Base-by-base conservation (phyloP, 2,329 filamentous ascomycete species). In the Aspergillus fijiensis region DNA sequence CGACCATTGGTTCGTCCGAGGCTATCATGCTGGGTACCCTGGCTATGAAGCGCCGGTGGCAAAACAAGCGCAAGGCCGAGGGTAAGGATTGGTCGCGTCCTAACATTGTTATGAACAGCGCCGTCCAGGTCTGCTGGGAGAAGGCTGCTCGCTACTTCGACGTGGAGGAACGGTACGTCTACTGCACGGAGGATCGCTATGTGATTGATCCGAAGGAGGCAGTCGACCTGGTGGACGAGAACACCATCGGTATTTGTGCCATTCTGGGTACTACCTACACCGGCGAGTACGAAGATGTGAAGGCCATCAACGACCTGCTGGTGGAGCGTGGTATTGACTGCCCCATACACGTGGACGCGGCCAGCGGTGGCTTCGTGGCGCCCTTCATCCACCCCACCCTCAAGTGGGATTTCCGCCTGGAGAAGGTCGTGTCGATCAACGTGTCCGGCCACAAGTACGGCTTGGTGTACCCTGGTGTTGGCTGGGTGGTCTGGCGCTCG, bases 61-160 rank as follows among this genome's bases (percentile, higher is more conserved):
- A 91, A 81, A 92, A 95, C 76, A 88, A 88, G 79, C 88, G 92
- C 69, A 85, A 89, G 74, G 92, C 90, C 4, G 90, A 86, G 68
- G 93, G 92, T 62, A 95, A 96, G 80, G 85, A 92, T 57, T 85
- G 76, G 62, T 90, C 92, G 63, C 84, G 85, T 49, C 94, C 94
- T 58, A 98, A 98, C 79, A 89, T 98, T 63, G 81, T 98, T 81
- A 97, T 98, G 94, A 95, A 91, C 69, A 92, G 91, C 27, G 93
- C 94, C 33, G 94, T 97, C 2, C 94, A 98, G 79, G 94, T 97
- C 47, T 96, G 92, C 83, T 97, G 93, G 93, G 92, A 97, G 77
- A 97, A 97, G 81, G 89, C 89, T 0, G 87, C 89, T 4, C 84
- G 92, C 55, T 96, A 96, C 80, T 95, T 96, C 69, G 94, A 98